Evolutionary conservation across 2,329 filamentous ascomycete species (phyloP), one percentile per base, ranked within the genome.

Genomic region (Alternaria arborescens): DNA sequence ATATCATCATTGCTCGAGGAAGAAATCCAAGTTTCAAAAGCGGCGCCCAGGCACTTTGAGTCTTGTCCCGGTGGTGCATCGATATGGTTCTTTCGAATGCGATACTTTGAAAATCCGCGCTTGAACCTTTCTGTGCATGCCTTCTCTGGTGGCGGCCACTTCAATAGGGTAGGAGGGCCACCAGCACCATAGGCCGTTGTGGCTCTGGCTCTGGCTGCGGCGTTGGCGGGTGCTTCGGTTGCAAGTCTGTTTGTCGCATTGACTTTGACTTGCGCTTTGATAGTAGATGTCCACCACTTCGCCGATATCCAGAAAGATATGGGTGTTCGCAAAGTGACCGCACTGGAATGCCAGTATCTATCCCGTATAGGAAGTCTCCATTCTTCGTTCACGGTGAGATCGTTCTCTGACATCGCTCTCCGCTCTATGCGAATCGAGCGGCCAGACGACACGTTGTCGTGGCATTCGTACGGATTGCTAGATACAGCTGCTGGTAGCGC

Each of bases 311-410:
- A 46, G 8, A 38, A 43, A 38, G 41, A 26, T 16, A 20, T 10
- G 6, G 8, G 11, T 8, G 52, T 38, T 28, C 41, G 41, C 14
- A 6, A 8, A 18, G 20, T 34, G 18, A 14, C 14, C 5, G 18
- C 41, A 26, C 8, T 28, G 20, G 52, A 55, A 55, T 47, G 42
- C 52, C 30, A 40, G n/a, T 55, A 11, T 40, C 43, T 46, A 11
- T 47, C 32, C 10, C 16, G 32, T 12, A 55, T 43, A 20, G 46
- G 46, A 11, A 57, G 28, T 6, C 14, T 16, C n/a, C 16, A 28
- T 38, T 57, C 8, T 16, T 28, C 7, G 22, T 10, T 14, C 26
- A 20, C 6, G 8, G n/a, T 3, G 22, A 20, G 14, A 24, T 18
- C 2, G 2, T 16, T 14, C 14, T n/a, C 40, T 30, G 16, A 34